Percentiles rank a stretch among this genome's conserved stretches.
These are phyloP conservation scores for Stephania japonica DNA, from an alignment of 164 flowering plant species.

Conservation along the genomic window DNA sequence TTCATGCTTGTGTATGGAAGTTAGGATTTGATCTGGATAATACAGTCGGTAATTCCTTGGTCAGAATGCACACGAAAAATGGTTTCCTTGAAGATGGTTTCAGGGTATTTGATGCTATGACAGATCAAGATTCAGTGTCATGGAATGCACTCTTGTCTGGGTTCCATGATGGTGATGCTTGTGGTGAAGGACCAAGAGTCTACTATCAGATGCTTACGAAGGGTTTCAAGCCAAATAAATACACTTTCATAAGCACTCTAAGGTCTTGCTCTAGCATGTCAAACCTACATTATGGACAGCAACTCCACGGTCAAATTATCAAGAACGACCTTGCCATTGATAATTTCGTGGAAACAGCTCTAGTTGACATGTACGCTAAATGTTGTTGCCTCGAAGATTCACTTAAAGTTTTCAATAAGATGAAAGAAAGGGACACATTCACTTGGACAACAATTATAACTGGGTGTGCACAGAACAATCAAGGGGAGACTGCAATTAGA, in stretches of 20 bases:
- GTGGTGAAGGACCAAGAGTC: constrained; percentile 27
- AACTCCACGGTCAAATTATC: constrained; percentile 32
- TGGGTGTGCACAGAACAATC: constrained; percentile 32
- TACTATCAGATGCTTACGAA: constrained; percentile 34
- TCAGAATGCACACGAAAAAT: constrained; percentile 45
- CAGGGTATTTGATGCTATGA: constrained; percentile 31
- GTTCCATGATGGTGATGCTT: constrained; percentile 30
- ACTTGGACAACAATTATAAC: constrained; percentile 36
- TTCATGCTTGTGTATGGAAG: constrained; percentile 41
- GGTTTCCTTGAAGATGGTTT: constrained; percentile 35
- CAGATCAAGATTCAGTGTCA: constrained; percentile 29
- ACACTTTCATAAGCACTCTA: constrained; percentile 33
- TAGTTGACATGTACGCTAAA: constrained; percentile 39
- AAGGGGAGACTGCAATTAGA: constrained; percentile 38
- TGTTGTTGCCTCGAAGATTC: constrained; percentile 26
- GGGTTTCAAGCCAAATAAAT: constrained; percentile 38
- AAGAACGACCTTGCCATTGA: constrained; percentile 24
- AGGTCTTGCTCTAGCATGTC: constrained; percentile 28
- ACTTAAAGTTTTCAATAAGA: constrained; percentile 19
- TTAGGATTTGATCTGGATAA: constrained; percentile 27
- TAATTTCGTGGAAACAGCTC: constrained; percentile 34
- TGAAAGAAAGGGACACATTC: constrained; percentile 29
- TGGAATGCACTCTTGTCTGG: constrained; percentile 56
- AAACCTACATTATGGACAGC: constrained; percentile 22
- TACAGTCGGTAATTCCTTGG: constrained; percentile 36